phyloP scores from a whole-genome alignment of 1,284 basidiomycete genomes.

The Schizopora paradoxa region DNA sequence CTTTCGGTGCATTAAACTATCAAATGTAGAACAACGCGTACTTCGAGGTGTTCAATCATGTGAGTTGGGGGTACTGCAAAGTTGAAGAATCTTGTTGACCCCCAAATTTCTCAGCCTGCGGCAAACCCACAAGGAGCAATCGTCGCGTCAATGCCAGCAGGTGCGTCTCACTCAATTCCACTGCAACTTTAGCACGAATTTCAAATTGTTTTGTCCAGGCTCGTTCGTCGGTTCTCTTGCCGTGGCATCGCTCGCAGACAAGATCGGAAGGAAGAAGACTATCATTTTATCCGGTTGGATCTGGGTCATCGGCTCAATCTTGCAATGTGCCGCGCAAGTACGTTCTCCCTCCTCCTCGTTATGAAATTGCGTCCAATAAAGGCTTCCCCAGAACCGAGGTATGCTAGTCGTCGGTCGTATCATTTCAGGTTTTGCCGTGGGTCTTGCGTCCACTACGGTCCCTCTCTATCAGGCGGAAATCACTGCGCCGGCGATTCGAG shows the following conservation, averaged over 20 bases:
- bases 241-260: slow-evolving; percentile 58
- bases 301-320: slow-evolving; percentile 67
- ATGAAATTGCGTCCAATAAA: neutral
- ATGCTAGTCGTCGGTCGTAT: slow-evolving; percentile 68
- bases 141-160: slow-evolving; percentile 73
- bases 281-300: slow-evolving; percentile 60
- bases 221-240: slow-evolving; percentile 59
- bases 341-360: slow-evolving; percentile 22
- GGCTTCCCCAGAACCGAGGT: slow-evolving; percentile 45
- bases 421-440: slow-evolving; percentile 55
- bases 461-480: slow-evolving; percentile 74
- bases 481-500: slow-evolving; percentile 63
- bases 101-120: slow-evolving; percentile 33
- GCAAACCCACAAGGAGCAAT: slow-evolving; percentile 65
- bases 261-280: slow-evolving; percentile 59
- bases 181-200: neutral
- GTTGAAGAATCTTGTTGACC: slow-evolving; percentile 4
- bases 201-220: slow-evolving; percentile 21
- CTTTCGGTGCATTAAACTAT: neutral
- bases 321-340: slow-evolving; percentile 60
- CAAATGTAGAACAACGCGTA: slow-evolving; percentile 51
- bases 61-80: slow-evolving; percentile 24
- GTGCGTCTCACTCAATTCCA: neutral
- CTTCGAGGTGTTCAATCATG: slow-evolving; percentile 42
- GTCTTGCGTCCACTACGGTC: slow-evolving; percentile 53